Conservation (phyloP, 2,329 filamentous ascomycete genomes). For the Capronia americana region DNA sequence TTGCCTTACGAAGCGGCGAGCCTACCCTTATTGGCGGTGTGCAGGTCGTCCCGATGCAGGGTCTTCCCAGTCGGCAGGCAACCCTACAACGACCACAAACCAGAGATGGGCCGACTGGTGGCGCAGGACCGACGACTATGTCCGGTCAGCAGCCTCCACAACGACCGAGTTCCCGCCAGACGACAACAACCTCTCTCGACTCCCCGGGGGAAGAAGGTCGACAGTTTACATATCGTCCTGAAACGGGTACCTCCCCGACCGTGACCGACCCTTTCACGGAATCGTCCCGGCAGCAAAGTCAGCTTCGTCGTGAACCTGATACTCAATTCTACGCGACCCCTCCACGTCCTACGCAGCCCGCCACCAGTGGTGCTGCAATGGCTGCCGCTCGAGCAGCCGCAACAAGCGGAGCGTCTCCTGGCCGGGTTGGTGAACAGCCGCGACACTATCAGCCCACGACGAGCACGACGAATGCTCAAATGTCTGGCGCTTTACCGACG, state of each 20-base stretch:
- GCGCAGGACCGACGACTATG: conserved; percentile 44
- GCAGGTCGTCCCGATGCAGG: conserved; percentile 91
- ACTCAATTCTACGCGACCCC: conserved; percentile 42
- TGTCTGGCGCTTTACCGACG: conserved; percentile 25
- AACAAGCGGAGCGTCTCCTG: conserved; percentile 20
- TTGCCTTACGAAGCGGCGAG: conserved; percentile 83
- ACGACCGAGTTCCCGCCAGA: conserved; percentile 36
- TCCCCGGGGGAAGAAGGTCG: conserved; percentile 49
- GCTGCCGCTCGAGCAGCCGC: conserved; percentile 39
- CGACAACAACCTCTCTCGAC: conserved; percentile 39
- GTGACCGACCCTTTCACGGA: conserved; percentile 70
- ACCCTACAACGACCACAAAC: conserved; percentile 53
- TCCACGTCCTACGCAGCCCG: conserved; percentile 43
- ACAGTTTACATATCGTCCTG: conserved; percentile 58
- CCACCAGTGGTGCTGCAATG: conserved; percentile 42
- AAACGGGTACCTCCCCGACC: conserved; percentile 58
- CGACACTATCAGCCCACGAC: conserved; percentile 23
- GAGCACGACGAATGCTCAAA: conserved; percentile 21
- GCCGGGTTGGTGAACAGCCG: conserved; percentile 26
- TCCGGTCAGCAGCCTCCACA: conserved; percentile 42
- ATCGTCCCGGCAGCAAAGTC: conserved; percentile 41
- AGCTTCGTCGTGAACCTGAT: conserved; percentile 48
- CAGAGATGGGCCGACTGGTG: conserved; percentile 52
- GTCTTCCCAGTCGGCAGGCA: conserved; percentile 63
- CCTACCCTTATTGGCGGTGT: conserved; percentile 91